Conservation (phyloP, 2,329 filamentous ascomycete species). For the Diaporthe ilicicola region DNA sequence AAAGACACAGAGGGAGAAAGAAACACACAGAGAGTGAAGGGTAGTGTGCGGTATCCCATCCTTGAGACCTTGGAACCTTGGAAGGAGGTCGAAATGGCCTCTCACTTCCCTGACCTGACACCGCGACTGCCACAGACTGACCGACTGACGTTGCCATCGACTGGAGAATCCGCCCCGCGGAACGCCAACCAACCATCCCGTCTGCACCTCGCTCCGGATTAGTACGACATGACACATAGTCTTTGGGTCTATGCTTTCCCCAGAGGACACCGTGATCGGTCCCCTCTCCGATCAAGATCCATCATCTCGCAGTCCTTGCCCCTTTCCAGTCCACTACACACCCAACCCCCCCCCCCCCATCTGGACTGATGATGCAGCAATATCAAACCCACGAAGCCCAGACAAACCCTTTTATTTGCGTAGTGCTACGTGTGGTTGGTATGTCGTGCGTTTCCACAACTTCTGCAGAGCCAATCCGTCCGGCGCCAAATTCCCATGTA, state of each 20-base stretch:
- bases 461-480: background rate
- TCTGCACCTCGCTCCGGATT: background rate
- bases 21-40: background rate
- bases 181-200: background rate
- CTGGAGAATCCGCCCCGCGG: background rate
- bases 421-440: too few species aligned
- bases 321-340: slow-evolving; percentile 1
- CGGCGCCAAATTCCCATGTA: background rate
- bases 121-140: background rate
- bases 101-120: background rate
- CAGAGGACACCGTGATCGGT: slow-evolving; percentile 11
- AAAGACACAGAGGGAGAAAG: background rate
- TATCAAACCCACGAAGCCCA: slow-evolving; percentile 1
- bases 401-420: background rate
- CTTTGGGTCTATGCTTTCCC: background rate
- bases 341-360: background rate
- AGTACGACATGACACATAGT: slow-evolving; percentile 17
- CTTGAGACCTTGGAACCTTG: background rate
- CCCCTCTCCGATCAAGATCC: slow-evolving; percentile 22
- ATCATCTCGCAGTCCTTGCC: slow-evolving; percentile 5
- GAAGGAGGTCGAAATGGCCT: background rate
- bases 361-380: background rate
- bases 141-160: background rate
- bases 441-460: slow-evolving; percentile 6
- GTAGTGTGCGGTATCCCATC: background rate